A percentile compares a stretch with the other conserved stretches of the same genome.
Evolutionary conservation across 306 rosid genomes (phyloP).

Genomic region (Lathyrus tuberosus): DNA sequence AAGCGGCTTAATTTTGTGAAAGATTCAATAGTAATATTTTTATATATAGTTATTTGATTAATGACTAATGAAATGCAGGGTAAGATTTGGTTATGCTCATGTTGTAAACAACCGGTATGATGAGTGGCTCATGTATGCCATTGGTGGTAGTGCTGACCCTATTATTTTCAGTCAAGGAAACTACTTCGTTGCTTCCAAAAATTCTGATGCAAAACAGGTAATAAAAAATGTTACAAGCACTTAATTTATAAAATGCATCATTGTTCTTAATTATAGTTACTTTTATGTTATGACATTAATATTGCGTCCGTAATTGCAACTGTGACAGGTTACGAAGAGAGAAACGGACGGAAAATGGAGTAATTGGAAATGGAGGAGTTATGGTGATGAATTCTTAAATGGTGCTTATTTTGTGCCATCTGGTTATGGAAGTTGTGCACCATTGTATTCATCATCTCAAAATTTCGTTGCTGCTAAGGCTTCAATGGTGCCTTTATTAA

Average conservation of each 20-base stretch:
- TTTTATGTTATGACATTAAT: too few relatives aligned
- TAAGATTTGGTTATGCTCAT: constrained; percentile 85
- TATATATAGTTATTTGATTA: neutral
- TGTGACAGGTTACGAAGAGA: constrained; percentile 75
- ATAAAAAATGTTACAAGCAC: neutral
- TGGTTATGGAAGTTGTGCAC: constrained; percentile 81
- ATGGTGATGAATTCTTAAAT: constrained; percentile 60
- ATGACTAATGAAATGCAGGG: constrained; percentile 51
- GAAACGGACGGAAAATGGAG: constrained; percentile 57
- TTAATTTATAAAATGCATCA: neutral
- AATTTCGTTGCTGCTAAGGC: constrained; percentile 53
- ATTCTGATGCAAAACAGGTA: constrained; percentile 58
- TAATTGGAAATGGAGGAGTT: constrained; percentile 84
- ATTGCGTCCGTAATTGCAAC: neutral
- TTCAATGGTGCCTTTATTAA: constrained; percentile 63
- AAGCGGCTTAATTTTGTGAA: neutral
- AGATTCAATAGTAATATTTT: neutral
- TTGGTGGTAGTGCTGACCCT: constrained; percentile 90
- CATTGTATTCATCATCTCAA: constrained; percentile 57
- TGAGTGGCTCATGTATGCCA: constrained; percentile 80
- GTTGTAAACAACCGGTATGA: constrained; percentile 79
- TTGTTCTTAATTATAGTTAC: neutral
- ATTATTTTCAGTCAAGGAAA: constrained; percentile 84
- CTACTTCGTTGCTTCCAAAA: constrained; percentile 62
- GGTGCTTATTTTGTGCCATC: constrained; percentile 90